Percentiles rank a stretch among this genome's conserved stretches.
Evolutionary conservation across 2,329 filamentous ascomycete genomes (phyloP).

Genomic region (Colletotrichum sp.): DNA sequence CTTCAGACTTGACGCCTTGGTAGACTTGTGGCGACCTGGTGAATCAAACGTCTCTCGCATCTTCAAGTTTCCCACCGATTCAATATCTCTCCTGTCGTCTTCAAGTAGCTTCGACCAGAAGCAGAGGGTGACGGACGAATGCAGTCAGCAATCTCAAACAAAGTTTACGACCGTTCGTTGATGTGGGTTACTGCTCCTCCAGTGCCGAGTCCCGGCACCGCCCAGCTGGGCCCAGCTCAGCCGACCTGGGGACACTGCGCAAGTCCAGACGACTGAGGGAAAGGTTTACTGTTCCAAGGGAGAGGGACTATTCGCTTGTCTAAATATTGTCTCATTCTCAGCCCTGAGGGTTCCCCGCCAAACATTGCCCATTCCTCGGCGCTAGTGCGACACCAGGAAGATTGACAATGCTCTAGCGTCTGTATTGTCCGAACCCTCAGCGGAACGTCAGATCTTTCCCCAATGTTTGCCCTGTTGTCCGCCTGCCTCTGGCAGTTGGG

Average conservation of each 20-base stretch:
- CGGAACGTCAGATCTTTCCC: not conserved
- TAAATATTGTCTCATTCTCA: not conserved
- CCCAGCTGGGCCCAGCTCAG: not conserved
- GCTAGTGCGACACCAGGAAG: not conserved
- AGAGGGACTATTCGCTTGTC: not conserved
- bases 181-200: not conserved
- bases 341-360: not conserved
- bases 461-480: not conserved
- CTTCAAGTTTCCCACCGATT: rapidly evolving
- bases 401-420: constrained; percentile 3
- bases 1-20: not conserved
- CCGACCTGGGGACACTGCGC: not conserved
- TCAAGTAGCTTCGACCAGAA: not conserved
- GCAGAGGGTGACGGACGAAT: not conserved
- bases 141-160: not conserved
- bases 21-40: not conserved
- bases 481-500: not conserved
- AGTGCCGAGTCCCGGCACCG: not conserved
- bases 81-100: not conserved
- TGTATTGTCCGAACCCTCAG: not conserved
- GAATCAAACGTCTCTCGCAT: not conserved
- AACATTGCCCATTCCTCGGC: not conserved
- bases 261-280: not conserved
- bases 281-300: not conserved
- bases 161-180: not conserved